phyloP scores from a whole-genome alignment of 2,329 filamentous ascomycete species.

The Sarocladium strictum region DNA sequence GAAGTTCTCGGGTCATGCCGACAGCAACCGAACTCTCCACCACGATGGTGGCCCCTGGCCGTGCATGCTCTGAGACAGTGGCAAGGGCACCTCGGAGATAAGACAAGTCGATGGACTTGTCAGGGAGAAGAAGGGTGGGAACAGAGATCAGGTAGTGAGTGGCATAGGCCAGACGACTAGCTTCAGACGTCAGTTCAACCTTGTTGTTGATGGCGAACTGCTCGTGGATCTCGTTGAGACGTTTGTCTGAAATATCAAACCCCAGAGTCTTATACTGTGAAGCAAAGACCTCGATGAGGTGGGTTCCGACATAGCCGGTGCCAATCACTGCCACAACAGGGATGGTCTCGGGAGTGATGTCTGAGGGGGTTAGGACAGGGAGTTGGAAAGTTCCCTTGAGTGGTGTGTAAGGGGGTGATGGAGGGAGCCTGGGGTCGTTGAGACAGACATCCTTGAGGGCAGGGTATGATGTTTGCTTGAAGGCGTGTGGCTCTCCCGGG shows the following conservation, averaged over 20 bases:
- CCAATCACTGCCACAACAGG: slow-evolving; percentile 33
- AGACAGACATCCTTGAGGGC: not conserved
- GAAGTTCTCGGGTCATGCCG: slow-evolving; percentile 37
- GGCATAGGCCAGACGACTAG: slow-evolving; percentile 25
- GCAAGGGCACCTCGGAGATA: slow-evolving; percentile 29
- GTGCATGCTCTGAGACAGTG: slow-evolving; percentile 27
- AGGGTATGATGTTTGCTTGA: not conserved
- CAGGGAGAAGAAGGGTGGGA: slow-evolving; percentile 33
- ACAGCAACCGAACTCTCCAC: slow-evolving; percentile 39
- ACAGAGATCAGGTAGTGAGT: slow-evolving; percentile 39
- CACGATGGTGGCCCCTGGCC: slow-evolving; percentile 31
- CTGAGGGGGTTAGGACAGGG: not conserved
- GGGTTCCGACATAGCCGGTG: slow-evolving; percentile 35
- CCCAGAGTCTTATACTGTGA: slow-evolving; percentile 27
- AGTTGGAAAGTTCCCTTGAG: not conserved
- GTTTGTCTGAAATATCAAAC: slow-evolving; percentile 30
- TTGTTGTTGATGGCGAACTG: slow-evolving; percentile 16
- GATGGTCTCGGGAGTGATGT: slow-evolving; percentile 12
- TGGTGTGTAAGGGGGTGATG: not conserved
- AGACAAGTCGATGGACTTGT: slow-evolving; percentile 32
- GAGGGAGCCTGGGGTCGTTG: not conserved
- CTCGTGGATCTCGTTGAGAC: slow-evolving; percentile 21
- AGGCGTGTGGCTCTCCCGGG: not conserved
- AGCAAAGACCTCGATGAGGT: slow-evolving; percentile 30
- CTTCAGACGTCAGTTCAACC: slow-evolving; percentile 25